phyloP scores from a whole-genome alignment of 2,329 filamentous ascomycete species.

The Monilinia fructicola region DNA sequence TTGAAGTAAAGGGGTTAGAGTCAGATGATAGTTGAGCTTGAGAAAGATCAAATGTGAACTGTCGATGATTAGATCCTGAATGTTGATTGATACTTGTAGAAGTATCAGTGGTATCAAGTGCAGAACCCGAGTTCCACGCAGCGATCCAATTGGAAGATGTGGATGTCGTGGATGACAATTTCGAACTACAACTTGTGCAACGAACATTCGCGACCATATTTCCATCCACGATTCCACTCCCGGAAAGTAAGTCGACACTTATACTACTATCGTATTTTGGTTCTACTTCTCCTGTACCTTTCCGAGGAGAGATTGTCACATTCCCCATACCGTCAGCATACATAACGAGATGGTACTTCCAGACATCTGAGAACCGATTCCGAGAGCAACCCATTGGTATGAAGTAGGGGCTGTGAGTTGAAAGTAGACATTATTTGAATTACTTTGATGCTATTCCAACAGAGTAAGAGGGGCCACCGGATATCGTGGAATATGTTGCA shows the following conservation, averaged over 20 bases:
- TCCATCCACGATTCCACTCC: conserved; percentile 53
- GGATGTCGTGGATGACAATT: conserved; percentile 26
- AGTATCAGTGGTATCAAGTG: conserved; percentile 30
- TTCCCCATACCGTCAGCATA: conserved; percentile 53
- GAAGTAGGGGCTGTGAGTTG: conserved; percentile 54
- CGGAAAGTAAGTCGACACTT: conserved; percentile 47
- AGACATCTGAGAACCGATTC: conserved; percentile 55
- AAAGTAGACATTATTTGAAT: conserved; percentile 54
- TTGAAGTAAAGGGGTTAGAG: conserved; percentile 34
- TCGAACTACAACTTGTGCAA: conserved; percentile 43
- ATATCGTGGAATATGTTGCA: conserved; percentile 29
- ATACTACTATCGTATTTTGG: conserved; percentile 47
- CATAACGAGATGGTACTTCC: conserved; percentile 58
- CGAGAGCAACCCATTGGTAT: conserved; percentile 57
- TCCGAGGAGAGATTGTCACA: conserved; percentile 56
- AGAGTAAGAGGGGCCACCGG: conserved; percentile 30
- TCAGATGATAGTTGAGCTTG: conserved; percentile 32
- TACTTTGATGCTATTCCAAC: conserved; percentile 33
- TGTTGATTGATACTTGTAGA: conserved; percentile 33
- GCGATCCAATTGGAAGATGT: conserved; percentile 35
- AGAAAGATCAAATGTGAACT: conserved; percentile 35
- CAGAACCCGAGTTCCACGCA: conserved; percentile 35
- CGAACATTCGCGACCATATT: conserved; percentile 57
- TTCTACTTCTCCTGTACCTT: conserved; percentile 45
- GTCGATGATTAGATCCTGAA: conserved; percentile 12